A percentile compares a stretch with the other conserved stretches of the same genome.
Evolutionary conservation across 2,329 filamentous ascomycete genomes (phyloP).

Genomic region (Harringtonia aguacate): DNA sequence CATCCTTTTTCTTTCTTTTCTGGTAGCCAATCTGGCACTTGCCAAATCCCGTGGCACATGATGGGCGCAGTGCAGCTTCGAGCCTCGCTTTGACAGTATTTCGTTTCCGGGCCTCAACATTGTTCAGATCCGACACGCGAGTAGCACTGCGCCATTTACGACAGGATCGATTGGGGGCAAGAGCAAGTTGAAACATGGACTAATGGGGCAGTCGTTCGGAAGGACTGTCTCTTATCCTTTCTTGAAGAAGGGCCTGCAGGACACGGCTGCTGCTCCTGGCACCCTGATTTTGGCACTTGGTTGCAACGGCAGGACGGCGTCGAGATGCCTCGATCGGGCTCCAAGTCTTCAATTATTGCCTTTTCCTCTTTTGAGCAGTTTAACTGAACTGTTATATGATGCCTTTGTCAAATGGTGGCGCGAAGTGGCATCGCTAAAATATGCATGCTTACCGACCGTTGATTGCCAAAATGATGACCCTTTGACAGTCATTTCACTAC

Average conservation of each 20-base stretch:
- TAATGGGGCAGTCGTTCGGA: not conserved
- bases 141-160: not conserved
- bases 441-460: too few species aligned
- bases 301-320: not conserved
- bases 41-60: not conserved
- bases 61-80: not conserved
- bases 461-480: not conserved
- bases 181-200: too few species aligned
- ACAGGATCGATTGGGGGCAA: too few species aligned
- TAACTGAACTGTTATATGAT: too few species aligned
- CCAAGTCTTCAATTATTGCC: too few species aligned
- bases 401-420: too few species aligned
- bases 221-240: not conserved
- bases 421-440: too few species aligned
- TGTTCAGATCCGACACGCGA: not conserved
- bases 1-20: not conserved
- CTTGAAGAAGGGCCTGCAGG: not conserved
- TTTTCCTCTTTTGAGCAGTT: not conserved
- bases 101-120: not conserved
- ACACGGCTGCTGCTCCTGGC: not conserved
- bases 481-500: too few species aligned
- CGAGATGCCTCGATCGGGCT: not conserved
- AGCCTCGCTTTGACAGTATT: not conserved
- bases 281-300: not conserved
- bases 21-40: not conserved